Conservation (phyloP, 2,329 filamentous ascomycete genomes). For the Neonectria neomacrospora region DNA sequence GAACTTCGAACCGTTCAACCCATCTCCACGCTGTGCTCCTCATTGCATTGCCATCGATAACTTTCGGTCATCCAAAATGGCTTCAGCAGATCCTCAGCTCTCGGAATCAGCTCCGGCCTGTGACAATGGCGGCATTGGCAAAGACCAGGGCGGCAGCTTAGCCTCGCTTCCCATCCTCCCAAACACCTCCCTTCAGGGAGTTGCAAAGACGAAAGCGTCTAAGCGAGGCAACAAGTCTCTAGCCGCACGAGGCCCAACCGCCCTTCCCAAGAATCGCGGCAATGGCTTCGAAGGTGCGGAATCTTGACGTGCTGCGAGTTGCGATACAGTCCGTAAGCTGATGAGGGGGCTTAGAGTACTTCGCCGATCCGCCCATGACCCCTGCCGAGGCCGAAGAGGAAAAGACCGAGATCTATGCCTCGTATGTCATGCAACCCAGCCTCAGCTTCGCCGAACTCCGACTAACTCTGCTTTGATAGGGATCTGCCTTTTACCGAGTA, state of each 20-base stretch:
- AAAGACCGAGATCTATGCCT: constrained; percentile 70
- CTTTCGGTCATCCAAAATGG: background rate
- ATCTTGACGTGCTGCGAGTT: background rate
- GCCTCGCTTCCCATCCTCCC: background rate
- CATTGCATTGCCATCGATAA: background rate
- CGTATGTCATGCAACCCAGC: constrained; percentile 65
- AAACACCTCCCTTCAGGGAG: constrained; percentile 23
- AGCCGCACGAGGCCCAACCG: constrained; percentile 52
- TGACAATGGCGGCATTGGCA: background rate
- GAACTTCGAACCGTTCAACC: background rate
- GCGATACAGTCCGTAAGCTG: constrained; percentile 8
- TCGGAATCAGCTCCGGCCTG: background rate
- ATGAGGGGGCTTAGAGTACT: constrained; percentile 66
- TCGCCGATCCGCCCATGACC: constrained; percentile 81
- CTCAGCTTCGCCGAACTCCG: background rate
- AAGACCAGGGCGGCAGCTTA: background rate
- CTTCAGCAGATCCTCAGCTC: background rate
- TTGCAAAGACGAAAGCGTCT: constrained; percentile 35
- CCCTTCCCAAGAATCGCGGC: constrained; percentile 56
- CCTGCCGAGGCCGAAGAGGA: constrained; percentile 75
- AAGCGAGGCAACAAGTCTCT: constrained; percentile 30
- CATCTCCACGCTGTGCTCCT: no score
- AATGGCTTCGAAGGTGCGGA: constrained; percentile 75
- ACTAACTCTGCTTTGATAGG: constrained; percentile 46
- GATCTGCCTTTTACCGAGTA: constrained; percentile 68